Base-by-base conservation (phyloP, 352 stramenopile genomes). In the Phytophthora uliginosa region DNA sequence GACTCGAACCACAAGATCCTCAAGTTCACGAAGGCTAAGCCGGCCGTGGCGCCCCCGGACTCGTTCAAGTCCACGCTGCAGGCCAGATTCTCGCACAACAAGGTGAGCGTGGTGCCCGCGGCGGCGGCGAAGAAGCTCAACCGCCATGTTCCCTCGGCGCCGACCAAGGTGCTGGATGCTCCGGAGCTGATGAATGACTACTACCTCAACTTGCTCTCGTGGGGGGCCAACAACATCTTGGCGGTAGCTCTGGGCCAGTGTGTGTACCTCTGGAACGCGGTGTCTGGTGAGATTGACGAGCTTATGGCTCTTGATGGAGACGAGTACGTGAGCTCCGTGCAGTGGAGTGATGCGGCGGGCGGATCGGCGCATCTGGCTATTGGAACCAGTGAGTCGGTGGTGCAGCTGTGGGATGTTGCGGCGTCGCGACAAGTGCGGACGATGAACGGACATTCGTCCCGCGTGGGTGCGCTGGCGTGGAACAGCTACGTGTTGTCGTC, bases 181-280 rank as follows among this genome's bases (percentile, higher is more conserved):
- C 98, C 98, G 0, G 98, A 99, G 75, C 81, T 99, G 28, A 92
- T 99, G 70, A 98, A 99, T 80, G 98, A 99, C 78, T 99, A 99
- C 87, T 99, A 99, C 78, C 84, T 99, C 26, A 99, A 99, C 76
- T 88, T 99, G 51, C 79, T 99, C 9, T 98, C 96, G 47, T 99
- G 98, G 98, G 96, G 97, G 59, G 78, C 89, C 51, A 98, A 95
- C 77, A 99, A 99, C 78, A 78, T 99, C 52, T 81, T 99, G 26
- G 98, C 98, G 3, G 97, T 99, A 7, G 98, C 98, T n/a, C 85
- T 99, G 36, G 90, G 90, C 12, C 94, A 99, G 73, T 98, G 90
- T 61, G 97, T 99, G 7, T 99, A 99, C 84, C 87, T 99, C 4
- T 99, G 97, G 97, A 98, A 99, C 81, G 95, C 98, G 4, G 94